These are phyloP conservation scores for Glycyrrhiza uralensis DNA, from an alignment of 306 rosid genomes.

Conservation along the genomic window DNA sequence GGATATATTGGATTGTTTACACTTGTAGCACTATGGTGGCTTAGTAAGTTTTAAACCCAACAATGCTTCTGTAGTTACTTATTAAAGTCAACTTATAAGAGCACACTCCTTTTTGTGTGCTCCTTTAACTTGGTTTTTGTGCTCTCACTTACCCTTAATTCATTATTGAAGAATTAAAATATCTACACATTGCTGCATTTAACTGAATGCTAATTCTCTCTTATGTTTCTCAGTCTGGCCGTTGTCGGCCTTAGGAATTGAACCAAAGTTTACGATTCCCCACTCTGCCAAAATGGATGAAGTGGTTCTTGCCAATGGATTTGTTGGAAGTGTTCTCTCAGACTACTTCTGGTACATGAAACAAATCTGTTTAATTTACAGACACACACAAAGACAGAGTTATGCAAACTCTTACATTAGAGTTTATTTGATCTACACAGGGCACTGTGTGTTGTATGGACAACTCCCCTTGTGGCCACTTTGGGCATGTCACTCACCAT, in stretches of 20 bases:
- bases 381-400: not conserved
- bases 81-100: not conserved
- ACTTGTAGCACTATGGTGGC: constrained; percentile 90
- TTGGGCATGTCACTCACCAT: constrained; percentile 99
- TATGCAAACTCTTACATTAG: constrained; percentile 1
- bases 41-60: constrained; percentile 48
- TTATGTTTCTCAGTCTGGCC: constrained; percentile 72
- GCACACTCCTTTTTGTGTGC: not conserved
- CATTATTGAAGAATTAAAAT: not conserved
- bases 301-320: constrained; percentile 90
- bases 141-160: not conserved
- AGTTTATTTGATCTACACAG: constrained; percentile 40
- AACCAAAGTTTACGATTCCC: constrained; percentile 87
- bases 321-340: constrained; percentile 91
- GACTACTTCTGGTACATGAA: constrained; percentile 84
- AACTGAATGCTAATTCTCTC: constrained; percentile 5
- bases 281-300: constrained; percentile 76
- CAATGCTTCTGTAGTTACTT: constrained; percentile 14
- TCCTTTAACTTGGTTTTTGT: not conserved
- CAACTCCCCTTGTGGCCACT: constrained; percentile 97
- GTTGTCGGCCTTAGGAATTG: constrained; percentile 86
- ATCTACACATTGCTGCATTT: not conserved
- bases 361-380: constrained; percentile 5
- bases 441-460: constrained; percentile 98
- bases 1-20: constrained; percentile 96